Evolutionary conservation across 495 filamentous ascomycete genomes (phyloP).

Genomic region (Cercophora sp.): DNA sequence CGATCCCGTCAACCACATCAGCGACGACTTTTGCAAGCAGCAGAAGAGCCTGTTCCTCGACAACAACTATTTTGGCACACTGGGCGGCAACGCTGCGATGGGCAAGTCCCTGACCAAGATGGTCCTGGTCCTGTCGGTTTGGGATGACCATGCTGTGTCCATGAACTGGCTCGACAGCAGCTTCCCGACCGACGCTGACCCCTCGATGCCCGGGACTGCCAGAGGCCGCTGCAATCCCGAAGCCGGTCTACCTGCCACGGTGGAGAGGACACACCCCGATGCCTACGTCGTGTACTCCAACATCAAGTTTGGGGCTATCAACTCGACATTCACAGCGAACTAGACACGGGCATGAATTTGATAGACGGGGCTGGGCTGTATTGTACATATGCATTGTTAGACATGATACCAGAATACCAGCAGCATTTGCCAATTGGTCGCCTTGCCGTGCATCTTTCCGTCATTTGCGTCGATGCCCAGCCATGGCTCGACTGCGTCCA

Average conservation of each 20-base stretch:
- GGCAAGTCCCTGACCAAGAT: conserved; percentile 54
- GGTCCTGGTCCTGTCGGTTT: conserved; percentile 65
- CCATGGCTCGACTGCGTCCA: no score
- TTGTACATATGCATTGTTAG: background rate
- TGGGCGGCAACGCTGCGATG: conserved; percentile 58
- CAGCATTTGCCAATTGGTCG: background rate
- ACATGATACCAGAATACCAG: background rate
- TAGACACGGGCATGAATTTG: no score
- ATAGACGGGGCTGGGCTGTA: no score
- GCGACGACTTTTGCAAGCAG: conserved; percentile 51
- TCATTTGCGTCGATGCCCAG: no score
- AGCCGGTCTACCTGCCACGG: conserved; percentile 49
- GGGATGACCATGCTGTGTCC: conserved; percentile 63
- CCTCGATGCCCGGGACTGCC: conserved; percentile 51
- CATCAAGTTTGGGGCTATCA: conserved; percentile 52
- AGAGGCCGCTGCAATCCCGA: conserved; percentile 58
- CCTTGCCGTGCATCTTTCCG: background rate
- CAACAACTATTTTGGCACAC: conserved; percentile 44
- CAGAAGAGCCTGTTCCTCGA: conserved; percentile 62
- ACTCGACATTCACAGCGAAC: conserved; percentile 26
- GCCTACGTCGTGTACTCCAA: conserved; percentile 61
- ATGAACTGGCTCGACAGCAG: conserved; percentile 73
- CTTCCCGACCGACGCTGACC: conserved; percentile 51
- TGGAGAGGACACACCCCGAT: conserved; percentile 48
- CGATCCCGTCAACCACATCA: conserved; percentile 53